A percentile compares a stretch with the other conserved stretches of the same genome.
phyloP scores from a whole-genome alignment of 2,329 filamentous ascomycete genomes.

The Ilyonectria destructans region DNA sequence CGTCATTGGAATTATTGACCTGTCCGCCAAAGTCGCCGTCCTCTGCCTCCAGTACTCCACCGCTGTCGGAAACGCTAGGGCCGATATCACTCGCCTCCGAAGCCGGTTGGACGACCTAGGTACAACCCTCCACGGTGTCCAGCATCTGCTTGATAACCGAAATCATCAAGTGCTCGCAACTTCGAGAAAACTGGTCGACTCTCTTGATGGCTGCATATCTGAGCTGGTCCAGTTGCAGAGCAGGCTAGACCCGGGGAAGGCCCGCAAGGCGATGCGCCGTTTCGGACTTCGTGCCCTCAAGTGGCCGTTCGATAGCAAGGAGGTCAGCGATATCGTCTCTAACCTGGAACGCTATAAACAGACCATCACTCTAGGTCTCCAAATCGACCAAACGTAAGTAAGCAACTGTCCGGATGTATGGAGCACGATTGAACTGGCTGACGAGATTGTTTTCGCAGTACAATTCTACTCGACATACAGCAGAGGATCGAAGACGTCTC shows the following conservation, averaged over 20 bases:
- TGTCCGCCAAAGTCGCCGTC: constrained; percentile 14
- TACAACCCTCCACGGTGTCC: neutral
- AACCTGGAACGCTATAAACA: constrained; percentile 13
- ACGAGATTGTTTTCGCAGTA: constrained; percentile 3
- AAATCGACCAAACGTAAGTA: neutral
- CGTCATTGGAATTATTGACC: constrained; percentile 11
- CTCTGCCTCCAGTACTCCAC: constrained; percentile 15
- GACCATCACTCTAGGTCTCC: constrained; percentile 2
- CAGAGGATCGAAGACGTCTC: constrained; percentile 6
- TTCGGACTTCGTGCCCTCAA: constrained; percentile 27
- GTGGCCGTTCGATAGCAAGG: constrained; percentile 33
- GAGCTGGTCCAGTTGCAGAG: constrained; percentile 19
- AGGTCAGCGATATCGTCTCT: constrained; percentile 17
- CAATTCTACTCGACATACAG: constrained; percentile 17
- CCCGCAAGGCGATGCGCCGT: constrained; percentile 19
- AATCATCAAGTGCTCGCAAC: constrained; percentile 9
- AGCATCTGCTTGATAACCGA: constrained; percentile 12
- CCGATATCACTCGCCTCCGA: constrained; percentile 22
- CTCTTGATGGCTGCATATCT: constrained; percentile 15
- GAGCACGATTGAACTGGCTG: neutral
- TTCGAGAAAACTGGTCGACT: constrained; percentile 25
- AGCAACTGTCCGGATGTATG: constrained; percentile 6
- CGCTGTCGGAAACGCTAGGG: constrained; percentile 20
- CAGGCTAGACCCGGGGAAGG: constrained; percentile 23
- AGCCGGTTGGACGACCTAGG: neutral